Evolutionary conservation across 192 early-diverging fungal genomes (phyloP).

Genomic region (Bifiguratus adelaidae): DNA sequence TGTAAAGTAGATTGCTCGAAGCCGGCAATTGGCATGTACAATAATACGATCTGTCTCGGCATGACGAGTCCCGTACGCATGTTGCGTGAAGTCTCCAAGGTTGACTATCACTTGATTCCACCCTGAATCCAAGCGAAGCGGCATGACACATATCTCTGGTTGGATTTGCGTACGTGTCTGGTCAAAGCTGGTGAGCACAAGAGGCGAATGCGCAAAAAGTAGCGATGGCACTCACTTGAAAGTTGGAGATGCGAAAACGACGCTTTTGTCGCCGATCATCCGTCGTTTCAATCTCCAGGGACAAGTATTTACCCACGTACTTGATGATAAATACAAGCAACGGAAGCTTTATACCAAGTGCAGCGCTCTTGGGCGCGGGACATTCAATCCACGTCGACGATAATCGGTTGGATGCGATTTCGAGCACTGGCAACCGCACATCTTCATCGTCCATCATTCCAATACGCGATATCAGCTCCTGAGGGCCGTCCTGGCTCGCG

Average conservation of each 20-base stretch:
- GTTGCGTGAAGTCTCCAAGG: conserved; percentile 71
- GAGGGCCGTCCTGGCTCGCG: neutral
- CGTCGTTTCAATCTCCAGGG: conserved; percentile 82
- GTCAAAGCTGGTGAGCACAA: neutral
- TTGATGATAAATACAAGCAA: conserved; percentile 83
- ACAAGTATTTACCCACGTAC: conserved; percentile 82
- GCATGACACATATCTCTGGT: conserved; percentile 85
- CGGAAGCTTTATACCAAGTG: conserved; percentile 86
- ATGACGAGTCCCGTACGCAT: conserved; percentile 85
- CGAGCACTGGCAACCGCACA: conserved; percentile 72
- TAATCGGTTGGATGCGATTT: conserved; percentile 70
- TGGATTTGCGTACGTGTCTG: conserved; percentile 75
- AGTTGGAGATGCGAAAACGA: conserved; percentile 82
- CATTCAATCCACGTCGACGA: conserved; percentile 84
- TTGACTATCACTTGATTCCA: conserved; percentile 97
- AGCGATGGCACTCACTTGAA: conserved; percentile 51
- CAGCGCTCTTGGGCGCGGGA: conserved; percentile 57
- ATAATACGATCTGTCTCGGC: conserved; percentile 80
- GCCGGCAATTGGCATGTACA: conserved; percentile 84
- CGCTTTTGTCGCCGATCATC: conserved; percentile 78
- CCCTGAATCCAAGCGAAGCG: conserved; percentile 83
- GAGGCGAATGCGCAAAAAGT: neutral
- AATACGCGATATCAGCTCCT: conserved; percentile 49
- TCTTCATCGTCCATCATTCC: conserved; percentile 71
- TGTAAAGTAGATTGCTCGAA: conserved; percentile 85